These are phyloP conservation scores for Sugiyamaella marilandica DNA, from an alignment of 805 yeast species.

Conservation along the genomic window DNA sequence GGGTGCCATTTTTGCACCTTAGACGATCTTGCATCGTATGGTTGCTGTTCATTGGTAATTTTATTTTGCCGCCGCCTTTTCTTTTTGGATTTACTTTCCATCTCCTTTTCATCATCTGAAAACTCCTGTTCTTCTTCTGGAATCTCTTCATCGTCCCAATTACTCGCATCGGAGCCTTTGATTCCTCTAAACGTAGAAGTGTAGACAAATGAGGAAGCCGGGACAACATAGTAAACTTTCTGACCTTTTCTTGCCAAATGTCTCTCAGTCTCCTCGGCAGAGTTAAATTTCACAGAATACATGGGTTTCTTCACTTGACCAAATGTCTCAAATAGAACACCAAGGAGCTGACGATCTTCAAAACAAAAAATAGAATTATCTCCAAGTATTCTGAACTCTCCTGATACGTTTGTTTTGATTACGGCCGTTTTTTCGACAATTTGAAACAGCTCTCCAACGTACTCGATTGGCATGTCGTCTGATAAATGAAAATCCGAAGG, in stretches of 20 bases:
- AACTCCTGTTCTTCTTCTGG: constrained; percentile 92
- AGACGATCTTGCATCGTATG: background rate
- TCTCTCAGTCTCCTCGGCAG: constrained; percentile 45
- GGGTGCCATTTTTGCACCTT: constrained; percentile 5
- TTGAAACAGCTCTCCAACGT: constrained; percentile 63
- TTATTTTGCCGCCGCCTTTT: constrained; percentile 52
- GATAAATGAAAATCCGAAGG: constrained; percentile 63
- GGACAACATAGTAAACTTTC: constrained; percentile 70
- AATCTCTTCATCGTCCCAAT: constrained; percentile 89
- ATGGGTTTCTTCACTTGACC: constrained; percentile 81
- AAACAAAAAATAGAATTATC: constrained; percentile 74
- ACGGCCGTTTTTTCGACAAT: constrained; percentile 70
- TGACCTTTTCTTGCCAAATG: constrained; percentile 47
- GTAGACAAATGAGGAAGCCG: constrained; percentile 70
- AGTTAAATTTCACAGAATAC: constrained; percentile 66
- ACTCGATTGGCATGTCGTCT: constrained; percentile 60
- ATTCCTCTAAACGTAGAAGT: constrained; percentile 65
- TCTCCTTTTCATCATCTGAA: constrained; percentile 90
- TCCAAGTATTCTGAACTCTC: constrained; percentile 75
- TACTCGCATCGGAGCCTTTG: constrained; percentile 93
- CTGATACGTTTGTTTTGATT: constrained; percentile 68
- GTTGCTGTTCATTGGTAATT: constrained; percentile 19
- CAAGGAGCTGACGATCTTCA: constrained; percentile 63
- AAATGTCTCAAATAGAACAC: constrained; percentile 81
- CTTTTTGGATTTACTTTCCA: constrained; percentile 57